Percentiles rank a stretch among this genome's conserved stretches.
Conservation (phyloP, 495 filamentous ascomycete species). For the Hypoxylon fuscum region DNA sequence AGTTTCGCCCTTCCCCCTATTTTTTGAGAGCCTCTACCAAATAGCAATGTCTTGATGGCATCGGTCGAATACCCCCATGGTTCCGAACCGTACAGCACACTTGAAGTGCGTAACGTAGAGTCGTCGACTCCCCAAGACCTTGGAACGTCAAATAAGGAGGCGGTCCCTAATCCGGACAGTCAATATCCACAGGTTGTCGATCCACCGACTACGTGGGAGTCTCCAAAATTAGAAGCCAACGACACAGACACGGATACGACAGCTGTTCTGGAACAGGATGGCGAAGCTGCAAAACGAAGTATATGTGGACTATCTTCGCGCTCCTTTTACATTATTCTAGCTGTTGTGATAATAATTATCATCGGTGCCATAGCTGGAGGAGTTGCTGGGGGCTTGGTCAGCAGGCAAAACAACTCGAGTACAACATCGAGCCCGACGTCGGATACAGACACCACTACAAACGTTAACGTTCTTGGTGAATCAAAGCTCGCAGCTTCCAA, state of each 20-base stretch:
- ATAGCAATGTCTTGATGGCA: constrained; percentile 38
- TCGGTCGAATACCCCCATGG: constrained; percentile 19
- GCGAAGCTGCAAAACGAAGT: constrained; percentile 5
- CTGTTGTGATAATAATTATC: constrained; percentile 14
- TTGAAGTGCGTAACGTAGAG: constrained; percentile 29
- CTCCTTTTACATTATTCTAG: constrained; percentile 23
- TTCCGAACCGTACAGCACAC: constrained; percentile 35
- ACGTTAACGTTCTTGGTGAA: constrained; percentile 9
- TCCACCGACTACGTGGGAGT: constrained; percentile 1
- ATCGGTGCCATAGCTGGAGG: constrained; percentile 30
- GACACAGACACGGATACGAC: constrained; percentile 3
- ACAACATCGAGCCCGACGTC: not conserved
- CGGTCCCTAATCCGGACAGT: constrained; percentile 19
- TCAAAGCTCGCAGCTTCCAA: constrained; percentile 36
- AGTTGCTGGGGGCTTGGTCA: constrained; percentile 18
- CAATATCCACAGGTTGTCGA: constrained; percentile 21
- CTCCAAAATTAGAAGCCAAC: constrained; percentile 8
- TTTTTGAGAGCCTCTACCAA: constrained; percentile 3
- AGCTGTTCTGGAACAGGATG: not conserved
- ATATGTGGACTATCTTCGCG: constrained; percentile 28
- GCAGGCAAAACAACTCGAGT: constrained; percentile 7
- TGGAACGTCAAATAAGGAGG: constrained; percentile 27
- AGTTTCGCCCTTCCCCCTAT: constrained; percentile 10
- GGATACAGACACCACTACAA: not conserved
- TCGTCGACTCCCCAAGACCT: not conserved